These are phyloP conservation scores for Cardiosporidium cionae DNA, from an alignment of 169 alveolate genomes.

Conservation along the genomic window DNA sequence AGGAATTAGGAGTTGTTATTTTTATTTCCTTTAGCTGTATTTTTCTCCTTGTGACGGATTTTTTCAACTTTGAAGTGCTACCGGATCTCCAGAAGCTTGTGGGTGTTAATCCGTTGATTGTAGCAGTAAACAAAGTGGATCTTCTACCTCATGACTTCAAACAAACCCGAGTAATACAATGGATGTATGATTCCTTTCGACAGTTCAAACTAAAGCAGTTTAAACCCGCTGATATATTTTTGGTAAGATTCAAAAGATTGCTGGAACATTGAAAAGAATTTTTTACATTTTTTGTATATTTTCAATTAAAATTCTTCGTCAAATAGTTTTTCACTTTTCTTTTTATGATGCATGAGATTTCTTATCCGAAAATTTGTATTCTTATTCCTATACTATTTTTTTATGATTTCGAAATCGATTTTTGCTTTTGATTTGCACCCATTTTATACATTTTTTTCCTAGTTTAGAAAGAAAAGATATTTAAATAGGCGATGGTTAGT, in stretches of 20 bases:
- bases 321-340: neutral
- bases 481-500: too few relatives aligned
- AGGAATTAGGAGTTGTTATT: too few relatives aligned
- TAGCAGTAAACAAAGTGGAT: neutral
- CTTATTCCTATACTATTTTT: neutral
- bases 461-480: too few relatives aligned
- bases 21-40: neutral
- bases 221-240: neutral
- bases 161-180: neutral
- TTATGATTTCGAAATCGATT: neutral
- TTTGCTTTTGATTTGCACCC: neutral
- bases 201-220: neutral
- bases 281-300: neutral
- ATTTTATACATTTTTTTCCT: too few relatives aligned
- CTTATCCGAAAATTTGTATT: neutral
- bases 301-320: neutral
- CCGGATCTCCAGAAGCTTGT: neutral
- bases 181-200: neutral
- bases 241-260: neutral
- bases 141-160: neutral
- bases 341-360: neutral
- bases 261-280: neutral
- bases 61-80: neutral
- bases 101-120: neutral
- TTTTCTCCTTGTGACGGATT: neutral